A percentile compares a stretch with the other conserved stretches of the same genome.
These are phyloP conservation scores for Crithidia acanthocephali DNA, from an alignment of 208 protist species.

Conservation along the genomic window DNA sequence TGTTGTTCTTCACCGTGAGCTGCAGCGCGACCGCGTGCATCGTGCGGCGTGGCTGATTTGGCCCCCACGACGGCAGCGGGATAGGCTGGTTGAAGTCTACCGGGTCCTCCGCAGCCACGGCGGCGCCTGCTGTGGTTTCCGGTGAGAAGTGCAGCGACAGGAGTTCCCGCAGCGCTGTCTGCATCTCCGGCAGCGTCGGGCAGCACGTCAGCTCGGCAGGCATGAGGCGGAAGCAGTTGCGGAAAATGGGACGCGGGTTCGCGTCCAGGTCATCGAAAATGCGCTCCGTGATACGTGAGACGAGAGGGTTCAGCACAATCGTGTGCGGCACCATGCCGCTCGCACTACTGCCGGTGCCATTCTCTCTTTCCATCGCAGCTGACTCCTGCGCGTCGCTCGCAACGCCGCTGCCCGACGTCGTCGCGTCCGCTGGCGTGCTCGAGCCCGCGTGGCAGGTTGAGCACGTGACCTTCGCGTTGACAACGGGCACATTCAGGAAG, in stretches of 20 bases:
- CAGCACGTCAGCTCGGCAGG: constrained; percentile 87
- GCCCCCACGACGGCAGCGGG: constrained; percentile 20
- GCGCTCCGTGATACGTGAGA: constrained; percentile 72
- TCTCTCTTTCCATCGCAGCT: background rate
- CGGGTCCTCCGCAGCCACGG: constrained; percentile 12
- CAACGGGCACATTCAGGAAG: constrained; percentile 56
- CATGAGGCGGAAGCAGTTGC: constrained; percentile 79
- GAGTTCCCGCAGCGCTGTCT: constrained; percentile 51
- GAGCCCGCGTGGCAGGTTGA: constrained; percentile 32
- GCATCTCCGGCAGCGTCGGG: constrained; percentile 79
- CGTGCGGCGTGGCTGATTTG: constrained; percentile 16
- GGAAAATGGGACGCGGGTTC: constrained; percentile 66
- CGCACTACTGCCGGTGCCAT: background rate
- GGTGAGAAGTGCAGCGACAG: constrained; percentile 60
- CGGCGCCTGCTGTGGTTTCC: background rate
- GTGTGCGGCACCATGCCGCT: constrained; percentile 43
- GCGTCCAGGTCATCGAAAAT: constrained; percentile 68
- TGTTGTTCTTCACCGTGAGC: constrained; percentile 88
- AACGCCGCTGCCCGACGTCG: constrained; percentile 8
- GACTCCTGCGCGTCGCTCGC: too few relatives aligned
- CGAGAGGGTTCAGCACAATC: constrained; percentile 79
- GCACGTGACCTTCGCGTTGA: constrained; percentile 35
- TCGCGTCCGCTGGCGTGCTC: background rate
- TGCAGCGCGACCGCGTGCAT: constrained; percentile 62
- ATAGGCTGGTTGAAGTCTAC: constrained; percentile 31